Percentiles rank a stretch among this genome's conserved stretches.
phyloP scores from a whole-genome alignment of 306 rosid species.

The Astragalus glycyphyllos region DNA sequence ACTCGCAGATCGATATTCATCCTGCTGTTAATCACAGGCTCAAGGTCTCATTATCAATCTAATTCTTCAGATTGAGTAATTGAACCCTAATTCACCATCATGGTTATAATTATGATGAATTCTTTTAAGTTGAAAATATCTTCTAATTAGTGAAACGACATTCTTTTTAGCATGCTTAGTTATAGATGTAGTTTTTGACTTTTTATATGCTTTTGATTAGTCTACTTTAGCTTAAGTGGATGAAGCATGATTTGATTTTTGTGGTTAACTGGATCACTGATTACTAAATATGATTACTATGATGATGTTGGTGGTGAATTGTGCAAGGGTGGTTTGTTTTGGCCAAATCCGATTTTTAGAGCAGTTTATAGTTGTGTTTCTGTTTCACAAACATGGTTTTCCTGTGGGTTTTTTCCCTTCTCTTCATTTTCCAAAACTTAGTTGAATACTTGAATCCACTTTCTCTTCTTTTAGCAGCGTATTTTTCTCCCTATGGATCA shows the following conservation, averaged over 20 bases:
- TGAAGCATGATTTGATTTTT: constrained; percentile 17
- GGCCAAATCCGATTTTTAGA: not conserved
- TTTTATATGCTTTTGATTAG: constrained; percentile 1
- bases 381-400: constrained; percentile 12
- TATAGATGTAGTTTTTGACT: not conserved
- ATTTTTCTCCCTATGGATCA: not conserved
- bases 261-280: not conserved
- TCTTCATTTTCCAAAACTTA: not conserved
- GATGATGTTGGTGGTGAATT: not conserved
- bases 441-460: constrained; percentile 10
- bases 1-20: constrained; percentile 82
- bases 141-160: not conserved
- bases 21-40: constrained; percentile 95
- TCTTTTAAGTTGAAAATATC: not conserved
- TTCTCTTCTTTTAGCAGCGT: not conserved
- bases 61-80: not conserved
- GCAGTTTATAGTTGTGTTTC: constrained; percentile 18
- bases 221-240: constrained; percentile 30
- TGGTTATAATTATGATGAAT: not conserved
- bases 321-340: not conserved
- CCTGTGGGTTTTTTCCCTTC: not conserved
- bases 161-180: not conserved
- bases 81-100: not conserved
- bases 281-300: not conserved
- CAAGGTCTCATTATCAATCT: constrained; percentile 52